These are phyloP conservation scores for Theileria luwenshuni DNA, from an alignment of 169 alveolate species.

Conservation along the genomic window DNA sequence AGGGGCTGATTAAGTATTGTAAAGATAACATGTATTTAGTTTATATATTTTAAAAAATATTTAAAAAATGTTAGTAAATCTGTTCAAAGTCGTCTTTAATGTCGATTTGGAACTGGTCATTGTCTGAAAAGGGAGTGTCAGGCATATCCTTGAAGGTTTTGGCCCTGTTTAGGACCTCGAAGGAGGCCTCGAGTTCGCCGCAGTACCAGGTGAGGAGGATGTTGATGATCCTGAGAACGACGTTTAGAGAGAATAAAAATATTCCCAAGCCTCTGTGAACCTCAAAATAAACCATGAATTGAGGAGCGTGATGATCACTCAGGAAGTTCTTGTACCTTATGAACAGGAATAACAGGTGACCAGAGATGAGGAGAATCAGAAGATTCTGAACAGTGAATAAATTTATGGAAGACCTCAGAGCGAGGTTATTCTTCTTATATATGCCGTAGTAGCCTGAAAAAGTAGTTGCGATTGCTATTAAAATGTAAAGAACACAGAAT, in stretches of 20 bases:
- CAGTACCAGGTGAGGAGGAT: constrained; percentile 17
- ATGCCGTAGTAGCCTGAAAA: constrained; percentile 12
- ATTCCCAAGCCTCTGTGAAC: constrained; percentile 4
- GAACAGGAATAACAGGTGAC: constrained; percentile 1
- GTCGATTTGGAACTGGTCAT: constrained; percentile 14
- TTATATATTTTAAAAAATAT: too few relatives aligned
- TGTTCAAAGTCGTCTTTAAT: constrained; percentile 22
- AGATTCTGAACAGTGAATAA: constrained; percentile 13
- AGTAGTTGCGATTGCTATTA: constrained; percentile 8
- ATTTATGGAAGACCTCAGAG: constrained; percentile 16
- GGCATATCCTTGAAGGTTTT: constrained; percentile 1
- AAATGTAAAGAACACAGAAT: neutral
- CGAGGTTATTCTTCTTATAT: constrained; percentile 1
- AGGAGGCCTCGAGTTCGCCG: constrained; percentile 14
- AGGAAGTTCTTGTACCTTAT: neutral
- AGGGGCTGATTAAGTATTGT: too few relatives aligned
- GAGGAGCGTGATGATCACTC: constrained; percentile 14
- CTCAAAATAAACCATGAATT: neutral
- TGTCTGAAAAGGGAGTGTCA: neutral
- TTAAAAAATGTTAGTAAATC: neutral
- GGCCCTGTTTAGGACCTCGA: constrained; percentile 5
- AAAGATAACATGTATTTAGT: too few relatives aligned
- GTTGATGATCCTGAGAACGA: constrained; percentile 1
- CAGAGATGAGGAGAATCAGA: neutral
- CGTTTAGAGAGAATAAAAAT: neutral